Evolutionary conservation across 2,329 filamentous ascomycete genomes (phyloP), one percentile per base, ranked within the genome.

Genomic region (Atkinsonella texensis): DNA sequence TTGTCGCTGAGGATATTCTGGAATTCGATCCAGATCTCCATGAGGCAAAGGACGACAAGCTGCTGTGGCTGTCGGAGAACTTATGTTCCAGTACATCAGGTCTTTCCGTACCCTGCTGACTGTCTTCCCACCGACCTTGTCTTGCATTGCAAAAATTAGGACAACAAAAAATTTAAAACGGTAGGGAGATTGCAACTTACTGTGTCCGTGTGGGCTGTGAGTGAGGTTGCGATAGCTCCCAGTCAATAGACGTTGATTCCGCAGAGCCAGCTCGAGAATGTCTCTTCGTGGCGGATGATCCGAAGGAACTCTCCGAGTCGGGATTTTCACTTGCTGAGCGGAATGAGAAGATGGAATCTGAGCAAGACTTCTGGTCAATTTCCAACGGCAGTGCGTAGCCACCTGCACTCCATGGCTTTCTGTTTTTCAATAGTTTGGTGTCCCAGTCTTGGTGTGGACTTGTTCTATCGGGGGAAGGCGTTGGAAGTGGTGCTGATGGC

Each of bases 1-100:
- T 79, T 1, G 77, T 79, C 43, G 73, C 66, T 0, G 76, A 80
- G 1, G 77, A 79, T 48, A 77, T 68, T 39, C 76, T 68, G 2
- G 77, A 80, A 58, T 79, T 75, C 0, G 68, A 66, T 13, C 65
- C 63, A 1, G 74, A 76, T 1, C 67, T 70, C 2, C 74, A 72
- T 2, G 74, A 73, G 17, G 69, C 68, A 58, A 72, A 73, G 1
- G 72, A 76, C 3, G 75, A 75, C 15, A 76, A 61, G 51, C 73
- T 80, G 66, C 75, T 75, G 50, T 71, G 68, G 56, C 76, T 79
- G 57, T 74, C 71, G 0, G 75, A 78, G 51, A 64, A 54, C 46
- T 57, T 63, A 53, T 68, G 65, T 11, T 54, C 60, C 11, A 54
- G 49, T 28, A 50, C 33, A 17, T 51, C 49, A 6, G 51, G 35